These are phyloP conservation scores for Trifolium pratense DNA, from an alignment of 306 rosid genomes.

Conservation along the genomic window DNA sequence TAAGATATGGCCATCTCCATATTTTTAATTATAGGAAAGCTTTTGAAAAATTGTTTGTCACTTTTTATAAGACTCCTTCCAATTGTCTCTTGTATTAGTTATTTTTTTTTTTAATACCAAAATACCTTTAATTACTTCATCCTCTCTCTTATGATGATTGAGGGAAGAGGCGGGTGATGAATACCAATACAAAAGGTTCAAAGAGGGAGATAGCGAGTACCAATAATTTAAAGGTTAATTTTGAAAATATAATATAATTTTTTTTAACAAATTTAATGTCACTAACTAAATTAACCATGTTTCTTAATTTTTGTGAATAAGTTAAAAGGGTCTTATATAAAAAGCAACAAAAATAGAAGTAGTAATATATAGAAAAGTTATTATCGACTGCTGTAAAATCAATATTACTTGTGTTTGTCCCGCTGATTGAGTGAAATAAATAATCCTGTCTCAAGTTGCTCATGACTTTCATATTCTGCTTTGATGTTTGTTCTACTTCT, in stretches of 20 bases:
- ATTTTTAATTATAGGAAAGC: neutral
- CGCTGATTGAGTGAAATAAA: constrained; percentile 13
- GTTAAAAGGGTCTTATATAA: neutral
- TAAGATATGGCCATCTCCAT: neutral
- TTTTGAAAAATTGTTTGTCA: neutral
- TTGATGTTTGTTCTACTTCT: constrained; percentile 24
- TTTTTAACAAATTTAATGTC: neutral
- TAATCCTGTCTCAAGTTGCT: constrained; percentile 21
- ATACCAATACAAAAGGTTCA: neutral
- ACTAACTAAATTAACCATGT: neutral
- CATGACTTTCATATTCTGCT: constrained; percentile 23
- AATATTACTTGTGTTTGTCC: neutral
- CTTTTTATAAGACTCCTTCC: neutral
- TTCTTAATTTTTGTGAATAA: constrained; percentile 1
- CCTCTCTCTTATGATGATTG: constrained; percentile 5
- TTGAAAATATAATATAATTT: neutral
- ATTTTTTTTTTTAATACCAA: too few relatives aligned
- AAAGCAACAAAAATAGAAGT: neutral
- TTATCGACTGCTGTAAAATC: neutral
- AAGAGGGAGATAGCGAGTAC: neutral
- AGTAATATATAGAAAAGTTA: neutral
- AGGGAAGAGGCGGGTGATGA: neutral
- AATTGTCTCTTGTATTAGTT: neutral
- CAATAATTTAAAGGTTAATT: neutral
- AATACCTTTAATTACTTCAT: neutral